Evolutionary conservation across 2,329 filamentous ascomycete genomes (phyloP), one percentile per base, ranked within the genome.

Genomic region (Alternaria burnsii): DNA sequence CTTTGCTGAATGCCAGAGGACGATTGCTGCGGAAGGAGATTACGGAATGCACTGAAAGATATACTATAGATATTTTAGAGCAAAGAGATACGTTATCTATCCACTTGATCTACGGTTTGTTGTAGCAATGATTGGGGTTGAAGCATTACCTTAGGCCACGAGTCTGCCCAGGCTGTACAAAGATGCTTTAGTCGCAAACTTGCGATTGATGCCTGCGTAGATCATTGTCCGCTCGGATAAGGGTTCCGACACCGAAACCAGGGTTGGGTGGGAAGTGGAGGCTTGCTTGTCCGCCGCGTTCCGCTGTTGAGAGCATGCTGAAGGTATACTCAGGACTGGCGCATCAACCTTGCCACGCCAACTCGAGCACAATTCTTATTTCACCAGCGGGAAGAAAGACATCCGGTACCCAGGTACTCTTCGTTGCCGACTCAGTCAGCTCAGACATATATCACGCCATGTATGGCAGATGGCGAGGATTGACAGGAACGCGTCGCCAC

Each of bases 1-100:
- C 5, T 72, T 91, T 69, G 80, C 86, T 10, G 83, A 86, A 66
- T 90, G 87, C 66, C 80, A 83, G 67, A 73, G 74, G 41, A 79
- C 73, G 5, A 77, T 83, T 59, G 75, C 73, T 12, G 63, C 65
- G n/a, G 72, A 77, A 52, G 74, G 71, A 14, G 76, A 74, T 52
- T 71, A 74, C 40, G 70, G 69, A 12, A 53, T 71, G 57, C 73
- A 75, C 48, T 75, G 52, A 70, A 12, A n/a, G 22, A 36, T 47
- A 14, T 5, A 47, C 14, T 18, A 22, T 55, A 24, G 20, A 58
- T 22, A 24, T 54, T 12, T 22, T 9, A 34, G 22, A 42, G 26
- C 26, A 54, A 38, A 5, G 1, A 3, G 22, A 24, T 14, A 11
- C 46, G 30, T 3, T 5, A n/a, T 30, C 22, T 36, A 11, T 22